Base-by-base conservation (phyloP, 1,139 yeast genomes). In the Meyerozyma athensensis region DNA sequence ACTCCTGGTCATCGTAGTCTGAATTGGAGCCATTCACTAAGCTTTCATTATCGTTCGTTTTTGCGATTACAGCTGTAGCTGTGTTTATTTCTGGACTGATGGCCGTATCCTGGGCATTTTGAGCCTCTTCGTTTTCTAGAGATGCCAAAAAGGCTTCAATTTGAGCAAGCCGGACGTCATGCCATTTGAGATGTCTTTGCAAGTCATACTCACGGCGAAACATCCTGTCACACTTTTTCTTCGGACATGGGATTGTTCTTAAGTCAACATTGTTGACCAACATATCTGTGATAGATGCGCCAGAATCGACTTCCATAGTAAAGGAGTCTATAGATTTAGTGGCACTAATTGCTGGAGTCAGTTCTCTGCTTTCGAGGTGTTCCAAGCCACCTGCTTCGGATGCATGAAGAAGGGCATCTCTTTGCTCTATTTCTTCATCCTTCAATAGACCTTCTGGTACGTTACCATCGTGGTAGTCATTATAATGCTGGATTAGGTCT, bases 171-270 rank as follows among this genome's bases (percentile, higher is more conserved):
- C 67, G 65, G 17, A 58, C 58, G 8, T 65, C 64, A 50, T 79
- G 86, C 82, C 83, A 77, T 30, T 54, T 57, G 36, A 79, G 46
- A 51, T 80, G 86, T 34, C 83, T 62, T 17, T 55, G 52, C 26
- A 77, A 53, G 49, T 78, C 83, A 46, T 68, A 66, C 0, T 68
- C 66, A 40, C 71, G 59, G 14, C 65, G 58, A 48, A 78, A 79
- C 20, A 53, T 55, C 28, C 82, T 57, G 21, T 53, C 58, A 50
- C 86, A 80, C 34, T 65, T 65, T 13, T 48, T 52, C 39, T 61
- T 68, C 1, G 78, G 72, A 48, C 86, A 79, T 0, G 52, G 40
- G 1, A 74, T 46, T 14, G 56, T 58, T 16, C 65, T 59, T 9
- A 53, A 51, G 16, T 60, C 54, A 28, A 58, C 55, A 52, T 69